Conservation (phyloP, 805 yeast species). For the Saccharomycopsis olivae region DNA sequence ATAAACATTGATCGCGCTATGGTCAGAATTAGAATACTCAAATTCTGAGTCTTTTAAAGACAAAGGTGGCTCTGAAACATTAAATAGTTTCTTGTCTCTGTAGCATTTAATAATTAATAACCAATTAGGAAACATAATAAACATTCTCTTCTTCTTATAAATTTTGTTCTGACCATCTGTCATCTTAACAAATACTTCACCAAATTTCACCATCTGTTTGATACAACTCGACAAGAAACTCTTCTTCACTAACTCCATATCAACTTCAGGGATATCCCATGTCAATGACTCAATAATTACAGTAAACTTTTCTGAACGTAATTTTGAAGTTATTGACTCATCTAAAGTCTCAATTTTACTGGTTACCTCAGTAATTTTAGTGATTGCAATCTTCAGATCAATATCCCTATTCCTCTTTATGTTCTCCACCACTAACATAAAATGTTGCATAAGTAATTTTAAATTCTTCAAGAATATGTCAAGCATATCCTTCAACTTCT, state of each 20-base stretch:
- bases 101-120: constrained; percentile 11
- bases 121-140: constrained; percentile 17
- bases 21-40: constrained; percentile 17
- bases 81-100: constrained; percentile 11
- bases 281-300: constrained; percentile 5
- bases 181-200: constrained; percentile 14
- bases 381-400: constrained; percentile 11
- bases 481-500: constrained; percentile 6
- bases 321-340: constrained; percentile 9
- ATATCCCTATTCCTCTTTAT: no score
- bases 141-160: constrained; percentile 17
- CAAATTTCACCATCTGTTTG: constrained; percentile 8
- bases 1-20: constrained; percentile 16
- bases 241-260: constrained; percentile 9
- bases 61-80: constrained; percentile 17
- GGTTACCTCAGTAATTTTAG: constrained; percentile 3
- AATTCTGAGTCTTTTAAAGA: constrained; percentile 6
- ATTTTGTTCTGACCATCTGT: constrained; percentile 17
- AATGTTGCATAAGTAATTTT: background rate
- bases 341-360: constrained; percentile 2
- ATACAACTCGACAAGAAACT: constrained; percentile 10
- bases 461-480: constrained; percentile 11
- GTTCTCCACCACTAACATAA: constrained; percentile 3
- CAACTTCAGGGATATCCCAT: constrained; percentile 11
- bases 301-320: constrained; percentile 8